A percentile compares a stretch with the other conserved stretches of the same genome.
phyloP scores from a whole-genome alignment of 352 stramenopile genomes.

The Phytophthora brassicae region DNA sequence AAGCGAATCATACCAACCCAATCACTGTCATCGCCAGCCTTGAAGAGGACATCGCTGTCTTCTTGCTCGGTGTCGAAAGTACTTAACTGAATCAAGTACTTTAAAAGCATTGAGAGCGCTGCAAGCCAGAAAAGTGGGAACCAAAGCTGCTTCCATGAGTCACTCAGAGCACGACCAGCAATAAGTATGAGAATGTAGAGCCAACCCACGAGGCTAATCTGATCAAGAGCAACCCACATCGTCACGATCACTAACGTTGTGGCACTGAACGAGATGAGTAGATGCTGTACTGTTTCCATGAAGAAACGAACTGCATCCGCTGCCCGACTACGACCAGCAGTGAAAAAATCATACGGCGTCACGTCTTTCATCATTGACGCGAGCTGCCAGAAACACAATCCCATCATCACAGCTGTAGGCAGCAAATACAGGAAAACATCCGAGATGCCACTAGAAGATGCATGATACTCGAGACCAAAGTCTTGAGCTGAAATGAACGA shows the following conservation, averaged over 20 bases:
- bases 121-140: slow-evolving; percentile 82
- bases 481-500: slow-evolving; percentile 75
- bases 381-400: slow-evolving; percentile 83
- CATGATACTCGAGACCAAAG: slow-evolving; percentile 72
- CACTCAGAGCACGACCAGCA: slow-evolving; percentile 47
- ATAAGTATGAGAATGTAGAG: slow-evolving; percentile 73
- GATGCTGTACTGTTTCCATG: slow-evolving; percentile 59
- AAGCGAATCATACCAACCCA: slow-evolving; percentile 61
- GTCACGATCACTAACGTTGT: slow-evolving; percentile 65
- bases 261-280: slow-evolving; percentile 75
- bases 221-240: slow-evolving; percentile 63
- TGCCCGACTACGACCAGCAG: slow-evolving; percentile 46
- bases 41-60: slow-evolving; percentile 38
- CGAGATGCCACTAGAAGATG: slow-evolving; percentile 58
- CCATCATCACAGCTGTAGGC: slow-evolving; percentile 69
- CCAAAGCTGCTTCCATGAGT: slow-evolving; percentile 73
- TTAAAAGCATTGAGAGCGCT: slow-evolving; percentile 51
- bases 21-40: slow-evolving; percentile 51
- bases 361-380: slow-evolving; percentile 72
- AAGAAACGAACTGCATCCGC: slow-evolving; percentile 58
- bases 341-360: slow-evolving; percentile 65
- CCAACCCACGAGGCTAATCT: slow-evolving; percentile 63
- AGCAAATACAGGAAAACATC: slow-evolving; percentile 81
- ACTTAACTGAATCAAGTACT: slow-evolving; percentile 71
- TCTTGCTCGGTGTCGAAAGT: slow-evolving; percentile 44